These are phyloP conservation scores for Dentipellis fragilis DNA, from an alignment of 768 basidiomycete species.

Conservation along the genomic window DNA sequence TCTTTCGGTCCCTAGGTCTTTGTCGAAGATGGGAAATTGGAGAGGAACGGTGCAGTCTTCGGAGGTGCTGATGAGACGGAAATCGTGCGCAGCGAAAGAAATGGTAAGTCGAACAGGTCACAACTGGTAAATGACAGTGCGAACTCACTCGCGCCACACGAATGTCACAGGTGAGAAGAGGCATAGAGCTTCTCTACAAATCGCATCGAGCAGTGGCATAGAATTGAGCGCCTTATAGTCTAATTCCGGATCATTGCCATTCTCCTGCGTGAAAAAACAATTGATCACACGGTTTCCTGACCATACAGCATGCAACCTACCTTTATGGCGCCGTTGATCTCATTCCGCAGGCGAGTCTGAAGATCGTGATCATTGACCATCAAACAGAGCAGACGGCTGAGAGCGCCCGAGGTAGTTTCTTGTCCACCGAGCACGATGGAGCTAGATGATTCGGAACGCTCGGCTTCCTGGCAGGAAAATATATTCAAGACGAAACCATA, in stretches of 20 bases:
- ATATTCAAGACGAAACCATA: background rate
- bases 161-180: background rate
- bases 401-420: background rate
- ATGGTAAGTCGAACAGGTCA: background rate
- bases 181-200: background rate
- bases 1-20: background rate
- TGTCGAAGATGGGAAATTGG: background rate
- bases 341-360: background rate
- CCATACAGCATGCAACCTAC: background rate
- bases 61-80: background rate
- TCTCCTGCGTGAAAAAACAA: too few relatives aligned
- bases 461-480: background rate
- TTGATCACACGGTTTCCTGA: background rate
- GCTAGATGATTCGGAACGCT: background rate
- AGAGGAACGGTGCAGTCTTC: background rate
- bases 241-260: background rate
- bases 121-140: background rate
- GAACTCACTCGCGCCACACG: background rate
- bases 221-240: background rate
- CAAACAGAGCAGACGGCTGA: background rate
- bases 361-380: background rate
- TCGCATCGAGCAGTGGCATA: background rate
- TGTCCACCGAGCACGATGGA: background rate
- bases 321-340: background rate
- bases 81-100: too few relatives aligned